These are phyloP conservation scores for Uncinocarpus reesii DNA, from an alignment of 2,329 filamentous ascomycete genomes.

Conservation along the genomic window DNA sequence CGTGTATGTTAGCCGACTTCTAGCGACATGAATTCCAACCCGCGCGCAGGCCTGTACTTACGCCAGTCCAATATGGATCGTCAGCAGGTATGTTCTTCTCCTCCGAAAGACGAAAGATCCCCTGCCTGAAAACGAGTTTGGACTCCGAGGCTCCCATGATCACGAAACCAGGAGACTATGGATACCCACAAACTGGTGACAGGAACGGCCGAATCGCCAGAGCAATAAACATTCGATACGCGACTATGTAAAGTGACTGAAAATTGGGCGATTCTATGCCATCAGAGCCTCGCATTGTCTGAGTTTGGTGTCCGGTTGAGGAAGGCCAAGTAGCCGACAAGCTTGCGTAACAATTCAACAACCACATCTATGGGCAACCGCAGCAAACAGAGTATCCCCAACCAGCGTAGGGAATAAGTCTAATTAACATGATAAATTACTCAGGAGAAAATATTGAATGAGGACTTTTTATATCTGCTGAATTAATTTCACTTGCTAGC, in stretches of 20 bases:
- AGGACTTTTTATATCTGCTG: too few relatives aligned
- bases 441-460: neutral
- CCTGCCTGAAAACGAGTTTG: constrained; percentile 97
- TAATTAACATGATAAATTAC: too few relatives aligned
- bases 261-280: neutral
- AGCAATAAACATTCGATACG: neutral
- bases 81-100: constrained; percentile 76
- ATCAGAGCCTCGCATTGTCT: neutral
- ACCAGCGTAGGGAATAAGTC: neutral
- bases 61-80: constrained; percentile 86
- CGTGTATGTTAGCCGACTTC: neutral
- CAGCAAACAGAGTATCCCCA: neutral
- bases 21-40: neutral
- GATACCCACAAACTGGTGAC: neutral
- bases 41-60: constrained; percentile 38
- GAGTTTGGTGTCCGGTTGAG: neutral
- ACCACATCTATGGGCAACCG: constrained; percentile 4
- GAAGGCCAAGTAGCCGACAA: constrained; percentile 3
- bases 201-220: neutral
- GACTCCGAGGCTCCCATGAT: constrained; percentile 95
- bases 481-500: too few relatives aligned
- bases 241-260: neutral
- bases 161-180: neutral
- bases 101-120: constrained; percentile 93
- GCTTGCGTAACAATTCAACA: constrained; percentile 5